A percentile compares a stretch with the other conserved stretches of the same genome.
phyloP scores from a whole-genome alignment of 1,139 yeast genomes.

The Diutina neorugosa region DNA sequence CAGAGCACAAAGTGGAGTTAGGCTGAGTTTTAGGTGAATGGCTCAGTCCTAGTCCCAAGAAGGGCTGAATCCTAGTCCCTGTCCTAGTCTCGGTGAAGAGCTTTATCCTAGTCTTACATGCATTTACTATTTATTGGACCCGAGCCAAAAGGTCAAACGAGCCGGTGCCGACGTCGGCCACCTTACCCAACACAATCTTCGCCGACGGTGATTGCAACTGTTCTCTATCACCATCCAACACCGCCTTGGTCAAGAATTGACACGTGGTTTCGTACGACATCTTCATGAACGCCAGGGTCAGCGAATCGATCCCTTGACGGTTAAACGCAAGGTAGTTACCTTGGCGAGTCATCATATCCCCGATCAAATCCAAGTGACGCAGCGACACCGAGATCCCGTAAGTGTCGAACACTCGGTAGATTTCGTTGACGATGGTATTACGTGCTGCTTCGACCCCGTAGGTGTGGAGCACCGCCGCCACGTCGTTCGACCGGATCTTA shows the following conservation, averaged over 20 bases:
- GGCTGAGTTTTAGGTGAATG: no score
- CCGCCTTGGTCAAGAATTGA: constrained; percentile 94
- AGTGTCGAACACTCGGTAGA: constrained; percentile 89
- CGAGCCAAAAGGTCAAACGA: constrained; percentile 73
- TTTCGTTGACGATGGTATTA: constrained; percentile 92
- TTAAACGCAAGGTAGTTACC: constrained; percentile 94
- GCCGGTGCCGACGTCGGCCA: constrained; percentile 92
- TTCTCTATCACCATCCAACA: constrained; percentile 83
- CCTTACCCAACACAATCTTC: constrained; percentile 86
- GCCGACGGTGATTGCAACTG: constrained; percentile 88
- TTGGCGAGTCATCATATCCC: constrained; percentile 99
- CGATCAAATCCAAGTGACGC: constrained; percentile 93
- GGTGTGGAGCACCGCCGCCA: constrained; percentile 77
- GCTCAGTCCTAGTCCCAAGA: no score
- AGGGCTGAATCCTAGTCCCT: no score
- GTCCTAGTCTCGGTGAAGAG: no score
- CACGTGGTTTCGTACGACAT: constrained; percentile 99
- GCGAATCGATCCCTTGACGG: constrained; percentile 94
- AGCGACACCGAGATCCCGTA: constrained; percentile 89
- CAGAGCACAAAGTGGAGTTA: no score
- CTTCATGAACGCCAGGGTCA: constrained; percentile 94
- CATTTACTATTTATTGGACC: neutral
- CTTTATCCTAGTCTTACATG: no score
- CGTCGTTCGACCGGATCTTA: constrained; percentile 82
- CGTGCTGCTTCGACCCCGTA: constrained; percentile 99